phyloP scores from a whole-genome alignment of 768 basidiomycete species.

The Psilocybe subaeruginosa region DNA sequence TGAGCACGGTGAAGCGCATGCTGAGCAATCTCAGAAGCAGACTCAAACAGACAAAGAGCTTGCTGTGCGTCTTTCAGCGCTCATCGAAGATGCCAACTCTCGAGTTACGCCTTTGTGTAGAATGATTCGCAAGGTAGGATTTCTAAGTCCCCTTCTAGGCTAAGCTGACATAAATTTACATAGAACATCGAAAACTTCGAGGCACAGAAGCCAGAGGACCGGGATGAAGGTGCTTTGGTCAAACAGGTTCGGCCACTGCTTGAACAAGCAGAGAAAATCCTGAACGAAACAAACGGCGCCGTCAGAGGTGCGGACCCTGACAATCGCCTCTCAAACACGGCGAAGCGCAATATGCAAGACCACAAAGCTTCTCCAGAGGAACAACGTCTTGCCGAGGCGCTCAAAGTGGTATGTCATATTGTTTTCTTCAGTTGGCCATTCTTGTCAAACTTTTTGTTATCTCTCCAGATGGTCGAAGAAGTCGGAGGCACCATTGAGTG shows the following conservation, averaged over 20 bases:
- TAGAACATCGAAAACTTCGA: constrained; percentile 39
- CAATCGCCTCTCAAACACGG: constrained; percentile 33
- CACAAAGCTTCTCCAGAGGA: constrained; percentile 40
- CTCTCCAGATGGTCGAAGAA: constrained; percentile 33
- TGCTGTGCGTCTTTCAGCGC: neutral
- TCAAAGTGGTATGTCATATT: constrained; percentile 32
- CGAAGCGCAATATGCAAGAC: constrained; percentile 34
- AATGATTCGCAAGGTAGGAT: neutral
- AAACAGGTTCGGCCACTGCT: constrained; percentile 37
- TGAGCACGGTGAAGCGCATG: neutral
- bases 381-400: constrained; percentile 38
- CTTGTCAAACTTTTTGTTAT: too few species aligned
- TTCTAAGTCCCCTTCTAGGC: neutral
- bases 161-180: neutral
- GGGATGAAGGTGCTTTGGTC: constrained; percentile 36
- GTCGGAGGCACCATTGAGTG: constrained; percentile 41
- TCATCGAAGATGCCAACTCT: neutral
- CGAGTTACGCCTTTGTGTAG: neutral
- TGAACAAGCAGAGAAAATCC: constrained; percentile 37
- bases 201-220: constrained; percentile 36
- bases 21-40: neutral
- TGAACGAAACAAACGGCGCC: constrained; percentile 40
- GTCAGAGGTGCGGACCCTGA: constrained; percentile 40
- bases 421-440: neutral
- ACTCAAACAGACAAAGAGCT: neutral